Percentiles rank a stretch among this genome's conserved stretches.
These are phyloP conservation scores for Elongisporangium prolatum DNA, from an alignment of 352 stramenopile species.

Conservation along the genomic window DNA sequence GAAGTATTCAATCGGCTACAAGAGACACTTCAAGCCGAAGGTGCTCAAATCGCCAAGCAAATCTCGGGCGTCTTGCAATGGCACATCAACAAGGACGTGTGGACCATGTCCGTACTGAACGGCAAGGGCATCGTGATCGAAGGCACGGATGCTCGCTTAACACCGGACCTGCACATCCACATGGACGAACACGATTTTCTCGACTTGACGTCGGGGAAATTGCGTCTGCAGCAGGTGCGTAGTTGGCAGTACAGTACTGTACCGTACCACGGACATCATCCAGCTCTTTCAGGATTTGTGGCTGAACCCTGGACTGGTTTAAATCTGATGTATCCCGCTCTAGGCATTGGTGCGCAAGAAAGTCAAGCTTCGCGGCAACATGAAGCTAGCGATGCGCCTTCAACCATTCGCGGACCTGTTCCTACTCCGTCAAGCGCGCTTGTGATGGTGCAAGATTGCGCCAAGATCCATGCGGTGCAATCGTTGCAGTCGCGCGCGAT, in stretches of 20 bases:
- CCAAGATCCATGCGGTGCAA: not conserved
- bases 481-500: not conserved
- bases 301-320: not conserved
- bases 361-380: constrained; percentile 53
- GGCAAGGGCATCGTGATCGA: constrained; percentile 42
- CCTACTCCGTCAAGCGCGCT: constrained; percentile 21
- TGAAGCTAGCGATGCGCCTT: constrained; percentile 73
- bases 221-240: constrained; percentile 50
- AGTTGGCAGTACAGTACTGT: no score
- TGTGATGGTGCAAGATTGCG: constrained; percentile 1
- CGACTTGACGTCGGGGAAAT: constrained; percentile 45
- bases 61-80: constrained; percentile 61
- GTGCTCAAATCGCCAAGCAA: constrained; percentile 40
- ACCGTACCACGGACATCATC: not conserved
- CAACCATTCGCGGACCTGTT: constrained; percentile 63
- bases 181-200: constrained; percentile 71
- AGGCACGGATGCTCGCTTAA: constrained; percentile 38
- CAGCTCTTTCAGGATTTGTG: not conserved
- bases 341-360: constrained; percentile 62
- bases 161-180: constrained; percentile 51
- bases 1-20: constrained; percentile 56
- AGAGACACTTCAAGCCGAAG: constrained; percentile 33
- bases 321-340: not conserved
- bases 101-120: constrained; percentile 55
- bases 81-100: constrained; percentile 69